phyloP scores from a whole-genome alignment of 1,284 basidiomycete species.

The Marasmius fiardii region DNA sequence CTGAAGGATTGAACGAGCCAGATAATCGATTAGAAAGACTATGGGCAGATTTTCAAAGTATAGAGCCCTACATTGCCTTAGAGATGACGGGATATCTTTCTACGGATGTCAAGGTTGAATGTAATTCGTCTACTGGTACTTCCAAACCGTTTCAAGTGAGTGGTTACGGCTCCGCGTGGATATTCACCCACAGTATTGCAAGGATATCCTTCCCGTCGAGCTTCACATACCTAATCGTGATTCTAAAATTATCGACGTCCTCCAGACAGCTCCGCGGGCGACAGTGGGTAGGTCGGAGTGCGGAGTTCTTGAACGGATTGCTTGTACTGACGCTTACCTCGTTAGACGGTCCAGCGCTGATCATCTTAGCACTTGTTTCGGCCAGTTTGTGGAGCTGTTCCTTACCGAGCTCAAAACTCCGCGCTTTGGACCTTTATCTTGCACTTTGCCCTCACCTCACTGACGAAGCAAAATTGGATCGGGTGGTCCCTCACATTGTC shows the following conservation, averaged over 20 bases:
- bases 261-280: conserved; percentile 45
- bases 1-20: conserved; percentile 45
- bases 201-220: conserved; percentile 79
- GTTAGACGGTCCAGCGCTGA: conserved; percentile 77
- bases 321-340: conserved; percentile 47
- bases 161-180: neutral
- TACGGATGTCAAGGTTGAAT: conserved; percentile 55
- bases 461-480: conserved; percentile 94
- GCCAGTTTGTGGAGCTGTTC: conserved; percentile 90
- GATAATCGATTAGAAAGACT: conserved; percentile 75
- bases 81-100: conserved; percentile 45
- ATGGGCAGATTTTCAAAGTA: conserved; percentile 79
- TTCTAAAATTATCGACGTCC: conserved; percentile 42
- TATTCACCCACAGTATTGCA: conserved; percentile 4
- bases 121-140: conserved; percentile 32
- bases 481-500: conserved; percentile 90
- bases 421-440: conserved; percentile 85
- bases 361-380: conserved; percentile 82
- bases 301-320: conserved; percentile 47
- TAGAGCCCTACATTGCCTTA: conserved; percentile 65
- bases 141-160: conserved; percentile 62
- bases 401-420: conserved; percentile 84
- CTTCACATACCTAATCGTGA: conserved; percentile 71
- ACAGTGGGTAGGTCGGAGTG: conserved; percentile 54
- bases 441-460: conserved; percentile 82